These are phyloP conservation scores for Pachyrhizus erosus DNA, from an alignment of 306 rosid species.

Conservation along the genomic window DNA sequence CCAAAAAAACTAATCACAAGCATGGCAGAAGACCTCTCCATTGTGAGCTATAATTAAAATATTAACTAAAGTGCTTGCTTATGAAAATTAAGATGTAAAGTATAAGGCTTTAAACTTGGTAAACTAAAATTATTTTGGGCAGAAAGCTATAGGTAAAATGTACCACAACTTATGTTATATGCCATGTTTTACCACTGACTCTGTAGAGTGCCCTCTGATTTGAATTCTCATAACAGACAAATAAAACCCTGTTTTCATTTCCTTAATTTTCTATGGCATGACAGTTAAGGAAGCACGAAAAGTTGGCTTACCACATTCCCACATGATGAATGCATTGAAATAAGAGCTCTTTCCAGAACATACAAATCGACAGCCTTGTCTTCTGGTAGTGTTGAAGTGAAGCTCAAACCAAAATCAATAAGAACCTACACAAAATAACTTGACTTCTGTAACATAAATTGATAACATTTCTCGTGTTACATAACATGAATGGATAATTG, in stretches of 20 bases:
- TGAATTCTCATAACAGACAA: background rate
- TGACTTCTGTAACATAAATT: conserved; percentile 7
- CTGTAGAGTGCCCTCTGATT: background rate
- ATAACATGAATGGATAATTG: conserved; percentile 3
- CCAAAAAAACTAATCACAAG: background rate
- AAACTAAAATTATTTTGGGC: background rate
- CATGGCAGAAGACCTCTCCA: background rate
- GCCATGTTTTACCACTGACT: background rate
- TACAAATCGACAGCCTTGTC: conserved; percentile 96
- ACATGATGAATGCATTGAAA: conserved; percentile 93
- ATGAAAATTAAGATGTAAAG: too few species aligned
- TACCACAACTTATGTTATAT: background rate
- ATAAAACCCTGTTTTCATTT: background rate
- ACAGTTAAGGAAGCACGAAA: background rate
- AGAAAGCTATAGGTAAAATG: background rate
- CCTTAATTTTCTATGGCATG: background rate
- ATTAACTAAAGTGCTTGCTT: background rate
- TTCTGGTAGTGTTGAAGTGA: conserved; percentile 83
- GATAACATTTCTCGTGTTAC: conserved; percentile 25
- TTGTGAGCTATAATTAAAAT: background rate
- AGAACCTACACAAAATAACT: background rate
- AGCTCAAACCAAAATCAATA: too few species aligned
- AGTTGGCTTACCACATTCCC: conserved; percentile 77
- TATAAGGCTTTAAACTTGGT: too few species aligned
- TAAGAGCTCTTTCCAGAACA: conserved; percentile 87